A percentile compares a stretch with the other conserved stretches of the same genome.
These are phyloP conservation scores for Lobosporangium transversale DNA, from an alignment of 192 early-diverging fungal genomes.

Conservation along the genomic window DNA sequence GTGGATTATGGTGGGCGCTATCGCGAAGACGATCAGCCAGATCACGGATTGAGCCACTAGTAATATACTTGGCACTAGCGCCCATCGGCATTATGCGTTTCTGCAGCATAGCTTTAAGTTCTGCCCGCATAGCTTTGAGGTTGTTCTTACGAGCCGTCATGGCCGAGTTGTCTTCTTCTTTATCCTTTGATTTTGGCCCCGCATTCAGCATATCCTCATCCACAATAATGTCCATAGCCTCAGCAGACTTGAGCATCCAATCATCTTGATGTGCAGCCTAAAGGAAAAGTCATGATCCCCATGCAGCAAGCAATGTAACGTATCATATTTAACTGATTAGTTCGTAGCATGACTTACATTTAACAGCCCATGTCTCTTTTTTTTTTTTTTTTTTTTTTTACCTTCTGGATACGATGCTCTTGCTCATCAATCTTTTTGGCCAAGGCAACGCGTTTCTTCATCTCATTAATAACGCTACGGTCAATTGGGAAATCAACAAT, in stretches of 20 bases:
- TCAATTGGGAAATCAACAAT: slow-evolving; percentile 87
- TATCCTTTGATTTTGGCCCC: slow-evolving; percentile 27
- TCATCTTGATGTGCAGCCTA: slow-evolving; percentile 49
- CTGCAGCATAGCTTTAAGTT: slow-evolving; percentile 59
- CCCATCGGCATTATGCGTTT: slow-evolving; percentile 61
- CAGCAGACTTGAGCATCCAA: slow-evolving; percentile 39
- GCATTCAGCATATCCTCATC: slow-evolving; percentile 37
- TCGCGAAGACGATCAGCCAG: slow-evolving; percentile 71
- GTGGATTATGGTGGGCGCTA: slow-evolving; percentile 33
- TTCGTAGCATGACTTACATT: too few relatives aligned
- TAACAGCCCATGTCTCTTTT: too few relatives aligned
- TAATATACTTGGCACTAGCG: slow-evolving; percentile 69
- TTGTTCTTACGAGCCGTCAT: slow-evolving; percentile 53
- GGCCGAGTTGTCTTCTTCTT: slow-evolving; percentile 51
- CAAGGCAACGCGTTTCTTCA: slow-evolving; percentile 82
- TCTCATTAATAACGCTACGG: slow-evolving; percentile 67
- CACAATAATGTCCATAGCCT: slow-evolving; percentile 50
- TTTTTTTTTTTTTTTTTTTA: background rate
- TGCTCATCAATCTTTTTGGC: slow-evolving; percentile 84
- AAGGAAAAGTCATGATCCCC: background rate
- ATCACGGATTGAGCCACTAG: slow-evolving; percentile 69
- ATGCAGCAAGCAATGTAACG: too few relatives aligned
- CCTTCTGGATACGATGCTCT: slow-evolving; percentile 83
- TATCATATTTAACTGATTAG: too few relatives aligned
- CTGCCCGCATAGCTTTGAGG: slow-evolving; percentile 53